Conservation (phyloP, 805 yeast species). For the Candida pseudofarinosa region DNA sequence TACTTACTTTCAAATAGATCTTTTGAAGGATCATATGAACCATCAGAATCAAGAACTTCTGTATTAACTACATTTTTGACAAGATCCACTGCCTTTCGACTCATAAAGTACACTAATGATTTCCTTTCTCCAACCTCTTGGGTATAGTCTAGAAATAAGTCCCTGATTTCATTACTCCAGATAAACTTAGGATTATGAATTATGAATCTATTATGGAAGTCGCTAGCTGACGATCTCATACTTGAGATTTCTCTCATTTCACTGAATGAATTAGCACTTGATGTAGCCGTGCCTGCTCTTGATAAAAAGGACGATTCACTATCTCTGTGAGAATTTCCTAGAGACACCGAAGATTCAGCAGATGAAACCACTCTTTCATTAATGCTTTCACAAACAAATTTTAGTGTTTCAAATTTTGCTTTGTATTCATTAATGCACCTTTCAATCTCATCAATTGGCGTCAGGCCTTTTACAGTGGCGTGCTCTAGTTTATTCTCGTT, state of each 20-base stretch:
- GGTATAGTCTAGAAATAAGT: conserved; percentile 57
- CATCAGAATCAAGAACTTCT: conserved; percentile 14
- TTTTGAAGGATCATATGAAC: conserved; percentile 7
- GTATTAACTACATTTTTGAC: conserved; percentile 32
- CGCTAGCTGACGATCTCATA: conserved; percentile 21
- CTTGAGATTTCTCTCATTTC: conserved; percentile 21
- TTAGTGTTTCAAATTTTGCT: conserved; percentile 23
- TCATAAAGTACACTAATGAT: conserved; percentile 41
- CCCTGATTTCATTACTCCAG: conserved; percentile 73
- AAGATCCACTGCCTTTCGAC: conserved; percentile 46
- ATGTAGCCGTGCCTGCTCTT: conserved; percentile 11
- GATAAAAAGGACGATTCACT: background rate
- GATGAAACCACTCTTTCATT: background rate
- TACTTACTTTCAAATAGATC: conserved; percentile 12
- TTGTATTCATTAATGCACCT: conserved; percentile 8
- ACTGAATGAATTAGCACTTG: conserved; percentile 23
- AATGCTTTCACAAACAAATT: conserved; percentile 19
- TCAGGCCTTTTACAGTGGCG: conserved; percentile 8
- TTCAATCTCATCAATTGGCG: background rate
- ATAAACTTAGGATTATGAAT: conserved; percentile 69
- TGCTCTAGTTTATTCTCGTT: conserved; percentile 24
- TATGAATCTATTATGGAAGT: conserved; percentile 64
- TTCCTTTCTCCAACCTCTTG: conserved; percentile 40
- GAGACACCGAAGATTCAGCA: background rate
- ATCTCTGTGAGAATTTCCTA: background rate